These are phyloP conservation scores for Trichoderma koningii DNA, from an alignment of 2,329 filamentous ascomycete species.

Conservation along the genomic window DNA sequence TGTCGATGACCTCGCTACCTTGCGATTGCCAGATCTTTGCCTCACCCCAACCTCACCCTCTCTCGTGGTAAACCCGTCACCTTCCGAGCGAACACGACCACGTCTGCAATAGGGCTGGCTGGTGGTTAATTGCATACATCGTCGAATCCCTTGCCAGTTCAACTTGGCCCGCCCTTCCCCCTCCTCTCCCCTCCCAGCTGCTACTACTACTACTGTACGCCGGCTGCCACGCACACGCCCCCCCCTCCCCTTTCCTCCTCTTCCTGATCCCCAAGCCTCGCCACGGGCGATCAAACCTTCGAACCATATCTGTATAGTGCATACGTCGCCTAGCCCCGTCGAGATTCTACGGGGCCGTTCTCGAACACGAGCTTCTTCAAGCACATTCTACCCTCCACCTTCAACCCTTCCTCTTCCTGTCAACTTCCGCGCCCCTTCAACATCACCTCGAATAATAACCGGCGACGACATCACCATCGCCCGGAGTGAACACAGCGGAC, in stretches of 20 bases:
- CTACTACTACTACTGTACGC: no score
- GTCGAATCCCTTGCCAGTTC: no score
- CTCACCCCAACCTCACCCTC: no score
- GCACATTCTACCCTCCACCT: background rate
- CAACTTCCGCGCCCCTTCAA: constrained; percentile 1
- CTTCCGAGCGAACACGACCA: no score
- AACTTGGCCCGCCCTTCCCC: no score
- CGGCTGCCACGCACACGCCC: constrained; percentile 18
- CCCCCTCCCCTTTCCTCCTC: background rate
- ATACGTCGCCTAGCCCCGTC: background rate
- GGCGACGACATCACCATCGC: background rate
- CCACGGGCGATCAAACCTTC: constrained; percentile 18
- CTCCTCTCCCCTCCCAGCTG: no score
- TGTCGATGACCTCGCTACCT: no score
- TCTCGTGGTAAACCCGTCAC: no score
- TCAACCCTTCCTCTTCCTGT: background rate
- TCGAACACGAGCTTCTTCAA: constrained; percentile 1
- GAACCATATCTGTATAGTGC: constrained; percentile 4
- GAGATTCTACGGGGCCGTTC: background rate
- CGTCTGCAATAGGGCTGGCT: background rate
- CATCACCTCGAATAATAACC: background rate
- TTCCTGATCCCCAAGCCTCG: constrained; percentile 5
- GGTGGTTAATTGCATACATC: constrained; percentile 2
- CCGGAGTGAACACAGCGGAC: background rate
- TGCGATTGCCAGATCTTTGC: no score